phyloP scores from a whole-genome alignment of 2,329 filamentous ascomycete species.

The Fusarium mangiferae region DNA sequence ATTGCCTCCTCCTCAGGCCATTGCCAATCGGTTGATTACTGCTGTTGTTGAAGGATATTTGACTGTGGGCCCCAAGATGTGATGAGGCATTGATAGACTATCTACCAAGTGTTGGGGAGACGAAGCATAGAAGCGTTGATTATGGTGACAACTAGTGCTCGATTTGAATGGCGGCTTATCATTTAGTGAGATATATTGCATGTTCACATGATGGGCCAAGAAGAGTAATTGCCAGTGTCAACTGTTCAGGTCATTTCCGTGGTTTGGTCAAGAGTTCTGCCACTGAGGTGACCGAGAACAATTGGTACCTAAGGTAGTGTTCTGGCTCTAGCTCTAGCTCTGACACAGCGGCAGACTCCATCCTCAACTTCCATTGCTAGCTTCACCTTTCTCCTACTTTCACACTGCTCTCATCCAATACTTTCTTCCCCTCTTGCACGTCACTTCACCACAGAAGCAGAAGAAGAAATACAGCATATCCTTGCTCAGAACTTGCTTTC shows the following conservation, averaged over 20 bases:
- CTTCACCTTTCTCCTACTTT: neutral
- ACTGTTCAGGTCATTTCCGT: neutral
- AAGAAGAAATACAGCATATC: neutral
- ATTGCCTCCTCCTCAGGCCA: slow-evolving; percentile 86
- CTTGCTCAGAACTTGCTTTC: neutral
- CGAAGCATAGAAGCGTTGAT: slow-evolving; percentile 7
- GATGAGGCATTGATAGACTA: neutral
- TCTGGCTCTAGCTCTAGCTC: neutral
- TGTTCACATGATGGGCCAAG: neutral
- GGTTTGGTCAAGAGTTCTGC: neutral
- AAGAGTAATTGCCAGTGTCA: neutral
- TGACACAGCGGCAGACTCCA: neutral
- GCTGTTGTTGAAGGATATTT: slow-evolving; percentile 83
- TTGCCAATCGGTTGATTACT: slow-evolving; percentile 87
- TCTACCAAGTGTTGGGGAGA: neutral
- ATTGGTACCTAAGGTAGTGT: neutral
- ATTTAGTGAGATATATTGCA: neutral
- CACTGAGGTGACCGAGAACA: neutral
- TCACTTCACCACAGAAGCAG: neutral
- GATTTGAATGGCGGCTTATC: too few relatives aligned
- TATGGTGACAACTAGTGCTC: neutral
- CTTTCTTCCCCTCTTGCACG: neutral
- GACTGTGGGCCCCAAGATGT: slow-evolving; percentile 64
- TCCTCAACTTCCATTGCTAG: neutral
- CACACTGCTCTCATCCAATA: neutral